Base-by-base conservation (phyloP, 2,329 filamentous ascomycete genomes). In the Elsinoe necatrix region DNA sequence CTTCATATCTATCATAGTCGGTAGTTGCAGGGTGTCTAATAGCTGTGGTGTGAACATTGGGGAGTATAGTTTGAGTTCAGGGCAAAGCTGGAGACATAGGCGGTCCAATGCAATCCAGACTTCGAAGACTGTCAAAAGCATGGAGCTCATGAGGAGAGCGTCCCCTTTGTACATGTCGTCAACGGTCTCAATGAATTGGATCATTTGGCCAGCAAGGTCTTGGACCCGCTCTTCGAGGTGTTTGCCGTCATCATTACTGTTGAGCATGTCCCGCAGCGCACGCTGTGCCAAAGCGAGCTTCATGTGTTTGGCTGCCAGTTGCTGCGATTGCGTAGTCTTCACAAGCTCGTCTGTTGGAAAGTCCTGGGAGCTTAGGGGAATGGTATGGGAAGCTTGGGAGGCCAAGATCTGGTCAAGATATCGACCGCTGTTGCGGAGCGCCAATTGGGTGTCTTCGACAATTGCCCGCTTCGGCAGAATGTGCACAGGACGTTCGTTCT, bases 71-170 rank as follows among this genome's bases (percentile, higher is more conserved):
- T 50, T 27, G 0, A 87, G 66, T 0, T 85, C 64, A 0, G 77
- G 75, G 47, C 72, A 80, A 0, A 60, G 59, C 0, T 43, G 9
- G 0, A 72, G 66, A 0, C 77, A 76, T n/a, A 64, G 66, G 9
- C 69, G 62, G 59, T 87, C 84, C 65, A 85, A 74, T 1, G 65
- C 62, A 2, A 78, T 64, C 83, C 83, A 87, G 0, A 83, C 61
- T 51, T 81, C 77, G 63, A 86, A 75, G 0, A 81, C 42, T 6
- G 69, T 73, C 1, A 87, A 70, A 0, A 85, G 66, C 61, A 79
- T 73, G 0, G 67, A 57, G 25, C 81, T 82, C 61, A 74, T 76
- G 21, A 78, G 72, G 50, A 79, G 77, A 0, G 75, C 71, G 57
- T 78, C 73, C 3, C 62, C 58, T 0, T 72, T 61, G 59, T 80